Evolutionary conservation across 331 rosid species (phyloP).

Genomic region (Spiraea crenata): DNA sequence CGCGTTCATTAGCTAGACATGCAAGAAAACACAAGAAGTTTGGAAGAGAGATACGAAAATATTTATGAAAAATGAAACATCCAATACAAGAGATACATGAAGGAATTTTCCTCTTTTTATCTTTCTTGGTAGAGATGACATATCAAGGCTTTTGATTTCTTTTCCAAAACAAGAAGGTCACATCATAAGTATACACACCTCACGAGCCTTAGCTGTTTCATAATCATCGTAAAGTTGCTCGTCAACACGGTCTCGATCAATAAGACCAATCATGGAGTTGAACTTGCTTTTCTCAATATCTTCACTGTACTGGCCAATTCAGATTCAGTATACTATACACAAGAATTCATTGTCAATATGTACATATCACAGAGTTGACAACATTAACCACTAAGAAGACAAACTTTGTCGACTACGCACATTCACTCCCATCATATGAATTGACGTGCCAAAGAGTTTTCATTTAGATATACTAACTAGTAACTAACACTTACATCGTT

Average conservation of each 20-base stretch:
- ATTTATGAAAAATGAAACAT: not conserved
- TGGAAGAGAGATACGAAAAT: not conserved
- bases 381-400: not conserved
- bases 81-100: not conserved
- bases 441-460: not conserved
- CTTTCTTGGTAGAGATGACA: too few species aligned
- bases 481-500: conserved; percentile 54
- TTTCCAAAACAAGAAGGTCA: not conserved
- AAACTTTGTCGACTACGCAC: not conserved
- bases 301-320: conserved; percentile 54
- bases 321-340: not conserved
- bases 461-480: not conserved
- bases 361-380: not conserved
- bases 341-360: conserved; percentile 12
- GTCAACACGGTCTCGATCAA: conserved; percentile 89
- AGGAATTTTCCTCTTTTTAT: not conserved
- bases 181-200: conserved; percentile 48
- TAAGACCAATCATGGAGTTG: conserved; percentile 92
- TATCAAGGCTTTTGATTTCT: not conserved
- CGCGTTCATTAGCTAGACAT: not conserved
- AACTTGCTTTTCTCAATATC: conserved; percentile 85
- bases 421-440: not conserved
- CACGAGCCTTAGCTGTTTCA: conserved; percentile 86
- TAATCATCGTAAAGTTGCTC: conserved; percentile 73
- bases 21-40: not conserved